Evolutionary conservation across 352 stramenopile genomes (phyloP).

Genomic region (Phytophthora citrophthora): DNA sequence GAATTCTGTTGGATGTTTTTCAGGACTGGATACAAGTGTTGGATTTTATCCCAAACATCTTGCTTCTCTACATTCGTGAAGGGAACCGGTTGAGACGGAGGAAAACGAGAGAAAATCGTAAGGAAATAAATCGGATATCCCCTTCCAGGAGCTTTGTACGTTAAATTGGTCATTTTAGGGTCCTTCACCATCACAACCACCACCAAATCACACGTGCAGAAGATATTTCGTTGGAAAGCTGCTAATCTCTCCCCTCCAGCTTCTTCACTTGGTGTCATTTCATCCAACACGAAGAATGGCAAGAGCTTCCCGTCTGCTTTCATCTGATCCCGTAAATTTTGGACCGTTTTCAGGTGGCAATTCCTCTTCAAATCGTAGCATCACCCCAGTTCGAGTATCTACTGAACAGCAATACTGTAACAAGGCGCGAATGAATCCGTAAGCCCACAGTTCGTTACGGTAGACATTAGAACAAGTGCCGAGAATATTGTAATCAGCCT

Average conservation of each 20-base stretch:
- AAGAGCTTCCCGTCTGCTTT: background rate
- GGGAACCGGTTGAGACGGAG: slow-evolving; percentile 1
- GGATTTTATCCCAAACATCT: background rate
- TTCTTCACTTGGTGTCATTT: background rate
- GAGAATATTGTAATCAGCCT: background rate
- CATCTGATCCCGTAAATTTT: background rate
- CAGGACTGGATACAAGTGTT: background rate
- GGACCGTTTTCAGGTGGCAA: background rate
- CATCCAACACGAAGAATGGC: slow-evolving; percentile 23
- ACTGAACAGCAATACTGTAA: slow-evolving; percentile 2
- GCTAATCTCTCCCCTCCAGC: slow-evolving; percentile 3
- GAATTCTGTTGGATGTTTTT: slow-evolving; percentile 9
- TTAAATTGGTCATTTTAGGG: slow-evolving; percentile 15
- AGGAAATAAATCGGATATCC: background rate
- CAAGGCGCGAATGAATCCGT: slow-evolving; percentile 14
- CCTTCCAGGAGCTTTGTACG: background rate
- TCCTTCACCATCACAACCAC: slow-evolving; percentile 37
- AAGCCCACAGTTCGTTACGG: background rate
- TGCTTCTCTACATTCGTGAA: background rate
- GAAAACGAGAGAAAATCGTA: slow-evolving; percentile 9
- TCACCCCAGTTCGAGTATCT: background rate
- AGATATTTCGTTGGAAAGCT: slow-evolving; percentile 41
- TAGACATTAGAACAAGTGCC: background rate
- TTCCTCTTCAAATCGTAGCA: slow-evolving; percentile 6
- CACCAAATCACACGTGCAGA: slow-evolving; percentile 30